Conservation (phyloP, 495 filamentous ascomycete genomes). For the Trichoderma orchidacearum region DNA sequence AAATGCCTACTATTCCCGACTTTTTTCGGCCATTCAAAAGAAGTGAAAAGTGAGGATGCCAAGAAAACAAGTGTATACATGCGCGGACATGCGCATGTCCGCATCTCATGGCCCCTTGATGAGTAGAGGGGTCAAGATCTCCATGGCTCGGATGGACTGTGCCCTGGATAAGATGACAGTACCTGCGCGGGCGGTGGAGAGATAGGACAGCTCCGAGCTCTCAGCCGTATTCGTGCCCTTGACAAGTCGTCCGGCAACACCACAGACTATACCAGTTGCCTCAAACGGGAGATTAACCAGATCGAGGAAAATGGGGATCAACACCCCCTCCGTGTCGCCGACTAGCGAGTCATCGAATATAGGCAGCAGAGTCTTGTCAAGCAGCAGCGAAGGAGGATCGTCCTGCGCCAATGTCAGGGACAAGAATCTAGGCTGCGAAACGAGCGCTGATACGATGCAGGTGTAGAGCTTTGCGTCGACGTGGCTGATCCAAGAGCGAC, state of each 20-base stretch:
- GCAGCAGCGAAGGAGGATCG: slow-evolving; percentile 69
- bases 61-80: no score
- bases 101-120: slow-evolving; percentile 10
- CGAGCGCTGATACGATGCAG: slow-evolving; percentile 53
- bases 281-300: slow-evolving; percentile 70
- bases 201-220: slow-evolving; percentile 79
- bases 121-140: slow-evolving; percentile 43
- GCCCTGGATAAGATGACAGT: slow-evolving; percentile 74
- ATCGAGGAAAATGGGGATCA: slow-evolving; percentile 85
- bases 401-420: slow-evolving; percentile 74
- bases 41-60: no score
- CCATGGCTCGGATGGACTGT: slow-evolving; percentile 56
- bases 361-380: slow-evolving; percentile 60
- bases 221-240: slow-evolving; percentile 35
- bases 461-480: slow-evolving; percentile 52
- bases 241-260: slow-evolving; percentile 70
- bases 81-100: no score
- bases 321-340: slow-evolving; percentile 63
- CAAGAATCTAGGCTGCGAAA: slow-evolving; percentile 63
- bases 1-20: no score
- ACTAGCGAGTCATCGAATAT: slow-evolving; percentile 58
- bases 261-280: slow-evolving; percentile 87
- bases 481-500: slow-evolving; percentile 31
- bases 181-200: slow-evolving; percentile 79
- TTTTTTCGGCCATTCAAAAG: no score